Conservation (phyloP, 805 yeast genomes). For the Cyberlindnera meyerae region DNA sequence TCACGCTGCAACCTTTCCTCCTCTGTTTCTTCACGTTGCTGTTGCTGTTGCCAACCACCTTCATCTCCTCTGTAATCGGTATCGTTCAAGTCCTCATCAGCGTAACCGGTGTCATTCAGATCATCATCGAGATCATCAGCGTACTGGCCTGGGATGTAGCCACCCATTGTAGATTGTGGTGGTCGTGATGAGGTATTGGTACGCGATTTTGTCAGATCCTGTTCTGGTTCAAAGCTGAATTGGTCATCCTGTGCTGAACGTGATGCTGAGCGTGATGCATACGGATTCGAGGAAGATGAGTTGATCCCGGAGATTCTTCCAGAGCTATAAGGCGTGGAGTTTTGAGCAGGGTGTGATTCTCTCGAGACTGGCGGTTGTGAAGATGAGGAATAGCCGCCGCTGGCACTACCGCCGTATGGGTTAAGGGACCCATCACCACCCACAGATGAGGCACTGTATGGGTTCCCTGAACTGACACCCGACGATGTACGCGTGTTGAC, state of each 20-base stretch:
- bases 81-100: slow-evolving; percentile 30
- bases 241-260: slow-evolving; percentile 1
- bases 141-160: slow-evolving; percentile 9
- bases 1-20: slow-evolving; percentile 36
- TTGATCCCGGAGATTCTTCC: too few species aligned
- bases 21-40: slow-evolving; percentile 22
- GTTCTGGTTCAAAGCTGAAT: slow-evolving; percentile 12
- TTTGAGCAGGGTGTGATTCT: too few species aligned
- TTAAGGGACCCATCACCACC: too few species aligned
- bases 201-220: slow-evolving; percentile 7
- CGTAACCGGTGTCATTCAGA: slow-evolving; percentile 14
- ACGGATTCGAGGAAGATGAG: slow-evolving; percentile 6
- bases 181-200: not conserved
- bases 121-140: slow-evolving; percentile 13
- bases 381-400: not conserved
- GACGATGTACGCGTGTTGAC: too few species aligned
- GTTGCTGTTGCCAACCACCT: too few species aligned
- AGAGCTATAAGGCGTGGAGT: too few species aligned
- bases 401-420: slow-evolving; percentile 3
- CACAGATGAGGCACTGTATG: slow-evolving; percentile 4
- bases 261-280: slow-evolving; percentile 3
- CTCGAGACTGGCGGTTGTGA: not conserved
- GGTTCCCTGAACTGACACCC: slow-evolving; percentile 5
- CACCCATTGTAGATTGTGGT: too few species aligned
- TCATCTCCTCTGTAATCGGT: slow-evolving; percentile 18